A percentile compares a stretch with the other conserved stretches of the same genome.
phyloP scores from a whole-genome alignment of 495 filamentous ascomycete species.

The Lepidopterella palustris region DNA sequence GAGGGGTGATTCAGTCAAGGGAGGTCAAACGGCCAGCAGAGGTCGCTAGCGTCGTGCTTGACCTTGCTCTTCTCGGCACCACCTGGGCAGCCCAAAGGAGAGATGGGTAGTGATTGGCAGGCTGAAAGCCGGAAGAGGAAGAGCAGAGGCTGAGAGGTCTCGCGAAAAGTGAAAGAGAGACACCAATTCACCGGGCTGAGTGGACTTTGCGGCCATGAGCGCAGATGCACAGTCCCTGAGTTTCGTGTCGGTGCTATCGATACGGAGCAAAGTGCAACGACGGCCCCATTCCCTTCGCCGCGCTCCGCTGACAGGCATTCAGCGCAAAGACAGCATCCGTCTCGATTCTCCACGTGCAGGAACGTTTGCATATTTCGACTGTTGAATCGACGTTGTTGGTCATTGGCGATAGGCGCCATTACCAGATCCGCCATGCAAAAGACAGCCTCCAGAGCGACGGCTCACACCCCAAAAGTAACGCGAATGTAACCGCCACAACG shows the following conservation, averaged over 20 bases:
- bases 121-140: background rate
- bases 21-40: background rate
- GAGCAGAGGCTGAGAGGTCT: background rate
- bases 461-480: background rate
- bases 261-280: background rate
- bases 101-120: conserved; percentile 3
- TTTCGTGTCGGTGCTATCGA: conserved; percentile 3
- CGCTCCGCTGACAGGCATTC: background rate
- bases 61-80: conserved; percentile 1
- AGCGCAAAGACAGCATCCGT: background rate
- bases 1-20: conserved; percentile 2
- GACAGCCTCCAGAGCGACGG: background rate
- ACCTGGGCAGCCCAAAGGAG: background rate
- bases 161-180: background rate
- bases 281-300: background rate
- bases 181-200: background rate
- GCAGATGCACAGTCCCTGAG: background rate
- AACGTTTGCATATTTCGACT: background rate
- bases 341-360: background rate
- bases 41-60: conserved; percentile 1
- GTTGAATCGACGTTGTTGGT: background rate
- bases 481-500: background rate
- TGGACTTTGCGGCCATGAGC: background rate
- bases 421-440: background rate
- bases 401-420: background rate